A percentile compares a stretch with the other conserved stretches of the same genome.
phyloP scores from a whole-genome alignment of 2,329 filamentous ascomycete species.

The Sporothrix euskadiensis region DNA sequence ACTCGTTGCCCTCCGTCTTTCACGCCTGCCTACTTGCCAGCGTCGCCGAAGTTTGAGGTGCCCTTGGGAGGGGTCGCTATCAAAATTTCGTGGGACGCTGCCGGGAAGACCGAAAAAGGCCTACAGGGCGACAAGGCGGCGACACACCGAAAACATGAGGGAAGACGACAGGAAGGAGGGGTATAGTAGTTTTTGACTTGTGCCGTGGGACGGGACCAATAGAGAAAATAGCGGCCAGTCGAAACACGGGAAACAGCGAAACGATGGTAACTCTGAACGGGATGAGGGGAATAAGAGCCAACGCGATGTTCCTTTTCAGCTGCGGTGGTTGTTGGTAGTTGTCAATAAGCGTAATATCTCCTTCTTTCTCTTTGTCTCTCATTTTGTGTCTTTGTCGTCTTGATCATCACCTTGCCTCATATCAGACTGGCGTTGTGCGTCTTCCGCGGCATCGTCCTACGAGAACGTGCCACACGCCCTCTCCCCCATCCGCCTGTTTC shows the following conservation, averaged over 20 bases:
- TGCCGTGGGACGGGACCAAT: conserved; percentile 18
- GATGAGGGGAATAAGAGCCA: not conserved
- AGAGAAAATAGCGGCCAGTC: conserved; percentile 14
- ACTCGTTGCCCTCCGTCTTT: not conserved
- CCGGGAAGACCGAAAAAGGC: not conserved
- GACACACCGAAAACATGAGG: not conserved
- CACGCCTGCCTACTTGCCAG: not conserved
- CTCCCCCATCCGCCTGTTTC: conserved; percentile 6
- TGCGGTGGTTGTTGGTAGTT: not conserved
- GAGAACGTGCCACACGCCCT: not conserved
- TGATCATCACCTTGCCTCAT: not conserved
- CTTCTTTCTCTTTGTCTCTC: not conserved
- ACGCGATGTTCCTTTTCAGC: not conserved
- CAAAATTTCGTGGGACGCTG: not conserved
- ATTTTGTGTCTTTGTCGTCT: not conserved
- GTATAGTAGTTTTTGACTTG: conserved; percentile 9
- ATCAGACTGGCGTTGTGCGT: not conserved
- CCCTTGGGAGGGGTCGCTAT: not conserved
- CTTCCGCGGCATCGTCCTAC: not conserved
- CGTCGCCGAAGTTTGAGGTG: not conserved
- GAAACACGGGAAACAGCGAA: conserved; percentile 18
- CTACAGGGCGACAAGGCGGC: not conserved
- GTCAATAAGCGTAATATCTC: not conserved
- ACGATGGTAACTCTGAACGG: conserved; percentile 6
- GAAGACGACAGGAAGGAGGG: not conserved